These are phyloP conservation scores for Spathaspora arborariae DNA, from an alignment of 805 yeast species.

Conservation along the genomic window DNA sequence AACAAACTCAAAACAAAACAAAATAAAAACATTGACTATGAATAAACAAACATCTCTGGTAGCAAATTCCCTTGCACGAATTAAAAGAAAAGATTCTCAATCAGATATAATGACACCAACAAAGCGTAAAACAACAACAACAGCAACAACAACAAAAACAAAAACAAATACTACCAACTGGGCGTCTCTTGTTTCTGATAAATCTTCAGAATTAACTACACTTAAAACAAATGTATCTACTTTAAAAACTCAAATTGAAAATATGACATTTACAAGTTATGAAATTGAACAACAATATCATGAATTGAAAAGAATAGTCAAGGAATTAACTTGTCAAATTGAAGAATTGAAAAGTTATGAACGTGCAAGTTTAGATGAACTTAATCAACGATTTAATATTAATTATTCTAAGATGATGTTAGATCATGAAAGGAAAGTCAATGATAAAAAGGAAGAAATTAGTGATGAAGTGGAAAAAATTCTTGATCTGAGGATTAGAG, in stretches of 20 bases:
- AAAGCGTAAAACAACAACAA: background rate
- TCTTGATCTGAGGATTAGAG: slow-evolving; percentile 13
- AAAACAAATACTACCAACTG: background rate
- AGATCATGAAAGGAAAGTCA: slow-evolving; percentile 1
- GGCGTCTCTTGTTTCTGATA: background rate
- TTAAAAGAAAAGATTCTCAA: background rate
- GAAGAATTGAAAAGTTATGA: slow-evolving; percentile 24
- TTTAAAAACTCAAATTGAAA: slow-evolving; percentile 35
- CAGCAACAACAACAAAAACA: background rate
- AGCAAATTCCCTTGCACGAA: background rate
- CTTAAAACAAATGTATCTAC: background rate
- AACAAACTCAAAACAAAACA: background rate
- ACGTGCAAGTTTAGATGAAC: slow-evolving; percentile 17
- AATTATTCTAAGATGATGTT: slow-evolving; percentile 2
- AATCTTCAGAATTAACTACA: background rate
- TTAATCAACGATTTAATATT: slow-evolving; percentile 16
- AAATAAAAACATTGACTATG: background rate
- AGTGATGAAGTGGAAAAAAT: slow-evolving; percentile 34
- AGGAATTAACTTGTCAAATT: slow-evolving; percentile 30
- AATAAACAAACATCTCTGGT: background rate
- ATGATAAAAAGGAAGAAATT: slow-evolving; percentile 22
- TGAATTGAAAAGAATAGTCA: slow-evolving; percentile 34
- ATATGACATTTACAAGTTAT: slow-evolving; percentile 25
- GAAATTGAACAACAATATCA: slow-evolving; percentile 28
- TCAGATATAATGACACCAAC: background rate